phyloP scores from a whole-genome alignment of 2,329 filamentous ascomycete genomes.

The Nigrospora osmanthi region DNA sequence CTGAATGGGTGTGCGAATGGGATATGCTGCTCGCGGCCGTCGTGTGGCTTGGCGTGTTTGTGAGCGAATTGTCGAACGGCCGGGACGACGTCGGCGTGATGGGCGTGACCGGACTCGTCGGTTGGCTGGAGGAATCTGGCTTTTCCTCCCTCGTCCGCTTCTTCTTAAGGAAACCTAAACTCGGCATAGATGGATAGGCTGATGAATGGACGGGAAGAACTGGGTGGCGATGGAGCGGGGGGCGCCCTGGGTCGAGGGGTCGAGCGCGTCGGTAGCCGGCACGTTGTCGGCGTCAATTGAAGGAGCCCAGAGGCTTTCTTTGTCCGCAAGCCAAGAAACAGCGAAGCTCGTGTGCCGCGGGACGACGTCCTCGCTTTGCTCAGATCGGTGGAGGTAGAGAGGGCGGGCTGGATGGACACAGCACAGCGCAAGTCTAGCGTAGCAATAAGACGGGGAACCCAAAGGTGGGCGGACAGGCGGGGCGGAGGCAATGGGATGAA shows the following conservation, averaged over 20 bases:
- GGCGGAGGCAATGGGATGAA: too few relatives aligned
- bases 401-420: too few relatives aligned
- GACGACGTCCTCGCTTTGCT: too few relatives aligned
- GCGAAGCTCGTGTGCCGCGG: too few relatives aligned
- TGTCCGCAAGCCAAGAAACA: too few relatives aligned
- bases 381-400: too few relatives aligned
- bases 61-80: constrained; percentile 37
- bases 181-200: constrained; percentile 61
- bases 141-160: constrained; percentile 93
- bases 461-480: too few relatives aligned
- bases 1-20: constrained; percentile 6
- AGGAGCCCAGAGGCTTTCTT: too few relatives aligned
- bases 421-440: too few relatives aligned
- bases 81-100: constrained; percentile 46
- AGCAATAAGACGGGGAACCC: too few relatives aligned
- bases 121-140: constrained; percentile 59
- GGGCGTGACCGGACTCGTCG: constrained; percentile 55
- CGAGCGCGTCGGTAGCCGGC: background rate
- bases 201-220: too few relatives aligned
- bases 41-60: constrained; percentile 23
- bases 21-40: constrained; percentile 9
- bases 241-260: background rate
- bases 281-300: too few relatives aligned
- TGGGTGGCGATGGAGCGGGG: constrained; percentile 3
- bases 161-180: constrained; percentile 94